Evolutionary conservation across 2,329 filamentous ascomycete species (phyloP), one percentile per base, ranked within the genome.

Genomic region (Capronia americana): DNA sequence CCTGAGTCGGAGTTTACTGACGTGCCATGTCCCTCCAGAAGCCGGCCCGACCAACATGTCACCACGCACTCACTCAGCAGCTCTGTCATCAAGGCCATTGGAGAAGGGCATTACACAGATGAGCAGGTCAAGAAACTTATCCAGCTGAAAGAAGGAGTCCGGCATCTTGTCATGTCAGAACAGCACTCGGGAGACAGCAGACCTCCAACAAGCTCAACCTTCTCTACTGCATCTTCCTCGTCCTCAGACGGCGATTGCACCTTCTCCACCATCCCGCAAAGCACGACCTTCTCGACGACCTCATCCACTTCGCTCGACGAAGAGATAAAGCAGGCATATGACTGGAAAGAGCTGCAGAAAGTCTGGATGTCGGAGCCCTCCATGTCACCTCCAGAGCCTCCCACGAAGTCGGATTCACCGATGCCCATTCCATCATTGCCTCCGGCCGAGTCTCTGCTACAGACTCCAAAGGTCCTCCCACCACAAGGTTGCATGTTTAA

Each of bases 11-110:
- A 71, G 41, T 71, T 72, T 59, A 61, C 63, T 17, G 50, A 32
- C 34, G 23, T 50, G 24, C 57, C 50, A 14, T 20, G 48, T 26
- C 28, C 12, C 24, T 20, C 23, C 8, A 61, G 46, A 17, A 66
- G 24, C 28, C 54, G 44, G 3, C 23, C 60, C n/a, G 34, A 56
- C 38, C 41, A 64, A 12, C 46, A 72, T 32, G 63, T 68, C 46
- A 48, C 61, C 51, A 53, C 67, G 30, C 63, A 58, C 50, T 72
- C 60, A 38, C 71, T 85, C 68, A 80, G 75, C 64, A 64, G 72
- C 12, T 79, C 78, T 68, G 75, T 83, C 12, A 73, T 80, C 55
- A 74, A 79, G 50, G 81, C 79, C 46, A 81, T 83, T 55, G 73
- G 75, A 3, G 67, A 75, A 7, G 79, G 79, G 1, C 73, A 79